Conservation (phyloP, 257 asterid species). For the Lavandula angustifolia region DNA sequence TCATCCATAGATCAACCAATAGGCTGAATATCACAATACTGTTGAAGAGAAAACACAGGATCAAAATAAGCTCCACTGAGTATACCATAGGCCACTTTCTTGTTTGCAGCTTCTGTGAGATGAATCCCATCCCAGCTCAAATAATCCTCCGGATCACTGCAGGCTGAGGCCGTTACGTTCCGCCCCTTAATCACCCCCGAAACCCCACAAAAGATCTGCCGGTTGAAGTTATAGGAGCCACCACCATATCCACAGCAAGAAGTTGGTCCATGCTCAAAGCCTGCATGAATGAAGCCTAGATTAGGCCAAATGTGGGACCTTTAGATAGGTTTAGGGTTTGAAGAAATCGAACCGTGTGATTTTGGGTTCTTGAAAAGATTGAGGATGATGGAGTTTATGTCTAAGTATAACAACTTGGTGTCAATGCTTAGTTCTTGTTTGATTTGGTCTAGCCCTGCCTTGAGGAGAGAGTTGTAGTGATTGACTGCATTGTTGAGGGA, state of each 20-base stretch:
- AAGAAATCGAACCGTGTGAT: constrained; percentile 40
- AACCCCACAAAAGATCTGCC: constrained; percentile 47
- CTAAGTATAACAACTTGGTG: constrained; percentile 50
- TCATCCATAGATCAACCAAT: constrained; percentile 34
- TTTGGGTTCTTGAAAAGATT: constrained; percentile 56
- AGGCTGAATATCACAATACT: constrained; percentile 55
- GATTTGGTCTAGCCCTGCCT: constrained; percentile 41
- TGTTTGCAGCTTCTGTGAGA: constrained; percentile 66
- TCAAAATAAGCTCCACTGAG: constrained; percentile 54
- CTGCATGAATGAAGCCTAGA: constrained; percentile 33
- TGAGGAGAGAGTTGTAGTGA: constrained; percentile 55
- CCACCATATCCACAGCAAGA: constrained; percentile 79
- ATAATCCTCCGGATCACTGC: constrained; percentile 62
- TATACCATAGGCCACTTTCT: constrained; percentile 45
- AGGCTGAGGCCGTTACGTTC: constrained; percentile 48
- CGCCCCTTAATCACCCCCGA: constrained; percentile 38
- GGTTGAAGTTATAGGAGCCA: constrained; percentile 52
- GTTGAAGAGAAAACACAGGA: constrained; percentile 50
- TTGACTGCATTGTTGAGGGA: constrained; percentile 56
- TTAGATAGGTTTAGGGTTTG: not conserved
- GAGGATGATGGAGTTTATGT: constrained; percentile 48
- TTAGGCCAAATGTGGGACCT: not conserved
- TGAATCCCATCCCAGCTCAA: constrained; percentile 73
- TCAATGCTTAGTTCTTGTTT: constrained; percentile 42
- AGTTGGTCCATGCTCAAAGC: constrained; percentile 56